Evolutionary conservation across 768 basidiomycete genomes (phyloP), one percentile per base, ranked within the genome.

Genomic region (Tylopilus cervinicoccineus): DNA sequence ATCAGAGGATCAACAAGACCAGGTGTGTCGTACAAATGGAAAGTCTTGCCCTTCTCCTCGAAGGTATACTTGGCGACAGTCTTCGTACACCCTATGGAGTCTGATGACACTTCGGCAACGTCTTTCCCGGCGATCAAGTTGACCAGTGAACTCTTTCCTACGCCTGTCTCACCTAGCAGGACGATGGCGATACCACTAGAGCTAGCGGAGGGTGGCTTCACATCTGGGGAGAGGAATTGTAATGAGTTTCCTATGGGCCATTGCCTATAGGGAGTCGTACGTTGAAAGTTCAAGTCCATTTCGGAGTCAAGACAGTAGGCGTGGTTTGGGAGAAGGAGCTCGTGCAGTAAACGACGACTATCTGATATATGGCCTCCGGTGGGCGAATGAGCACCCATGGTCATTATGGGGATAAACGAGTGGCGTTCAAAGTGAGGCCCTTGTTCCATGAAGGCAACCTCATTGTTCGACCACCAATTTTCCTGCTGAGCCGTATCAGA

Each of bases 71-170:
- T 34, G 10, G 32, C 40, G 32, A 45, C 44, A 10, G 58, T 33
- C 26, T 62, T 61, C 4, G 75, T 76, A 45, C 66, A 72, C 3
- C 68, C 70, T 8, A 54, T 34, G 7, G 66, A 61, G 9, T 62
- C 55, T 28, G 62, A 54, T 2, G 71, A 72, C 20, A 65, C 61
- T 2, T 38, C 27, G 2, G 73, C 73, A 17, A 54, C 46, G 1
- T 59, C 43, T 8, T 45, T 5, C 20, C 54, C 58, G 9, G 50
- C 48, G 22, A 76, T 51, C 60, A 74, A 56, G 51, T 76, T 76
- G 50, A 76, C 48, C 28, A 76, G 57, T 0, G 72, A 72, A 50
- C 74, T 75, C 55, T 76, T 76, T 10, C 70, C 64, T 9, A 63
- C 64, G 10, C 64, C 66, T 13, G 43, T 52, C 40, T 62, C 64